Conservation (phyloP, 495 filamentous ascomycete genomes). For the Penicillium ucsense region DNA sequence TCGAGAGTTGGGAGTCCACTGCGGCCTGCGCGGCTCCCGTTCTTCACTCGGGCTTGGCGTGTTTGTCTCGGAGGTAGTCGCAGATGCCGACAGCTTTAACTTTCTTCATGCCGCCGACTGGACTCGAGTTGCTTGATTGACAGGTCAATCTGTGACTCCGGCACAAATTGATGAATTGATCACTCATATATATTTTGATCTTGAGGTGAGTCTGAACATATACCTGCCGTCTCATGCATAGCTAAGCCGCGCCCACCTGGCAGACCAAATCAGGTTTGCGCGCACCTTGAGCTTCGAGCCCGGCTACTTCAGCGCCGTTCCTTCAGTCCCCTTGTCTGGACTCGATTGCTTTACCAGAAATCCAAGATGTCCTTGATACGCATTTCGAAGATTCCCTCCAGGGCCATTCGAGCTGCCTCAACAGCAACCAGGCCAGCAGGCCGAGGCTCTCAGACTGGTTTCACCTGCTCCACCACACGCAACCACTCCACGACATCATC, state of each 20-base stretch:
- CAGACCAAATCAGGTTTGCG: no score
- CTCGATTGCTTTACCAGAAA: not conserved
- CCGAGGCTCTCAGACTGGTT: conserved; percentile 1
- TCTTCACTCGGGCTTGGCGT: not conserved
- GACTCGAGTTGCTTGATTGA: not conserved
- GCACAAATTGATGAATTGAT: not conserved
- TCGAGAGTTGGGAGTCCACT: no score
- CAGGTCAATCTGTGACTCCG: not conserved
- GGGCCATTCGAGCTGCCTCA: conserved; percentile 6
- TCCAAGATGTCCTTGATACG: conserved; percentile 12
- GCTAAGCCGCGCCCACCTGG: no score
- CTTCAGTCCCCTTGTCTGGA: no score
- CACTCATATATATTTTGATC: not conserved
- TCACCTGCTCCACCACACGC: conserved; percentile 5
- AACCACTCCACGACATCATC: conserved; percentile 46
- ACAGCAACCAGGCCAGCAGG: conserved; percentile 3
- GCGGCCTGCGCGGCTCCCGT: not conserved
- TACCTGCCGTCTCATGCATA: not conserved
- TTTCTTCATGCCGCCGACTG: conserved; percentile 2
- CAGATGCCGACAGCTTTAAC: conserved; percentile 14
- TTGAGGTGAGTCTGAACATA: not conserved
- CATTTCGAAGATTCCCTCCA: not conserved
- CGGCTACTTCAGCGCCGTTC: no score
- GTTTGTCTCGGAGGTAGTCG: conserved; percentile 11
- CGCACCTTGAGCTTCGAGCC: no score